A percentile compares a stretch with the other conserved stretches of the same genome.
These are phyloP conservation scores for Lecanoromycetidae sp. DNA, from an alignment of 2,329 filamentous ascomycete genomes.

Conservation along the genomic window DNA sequence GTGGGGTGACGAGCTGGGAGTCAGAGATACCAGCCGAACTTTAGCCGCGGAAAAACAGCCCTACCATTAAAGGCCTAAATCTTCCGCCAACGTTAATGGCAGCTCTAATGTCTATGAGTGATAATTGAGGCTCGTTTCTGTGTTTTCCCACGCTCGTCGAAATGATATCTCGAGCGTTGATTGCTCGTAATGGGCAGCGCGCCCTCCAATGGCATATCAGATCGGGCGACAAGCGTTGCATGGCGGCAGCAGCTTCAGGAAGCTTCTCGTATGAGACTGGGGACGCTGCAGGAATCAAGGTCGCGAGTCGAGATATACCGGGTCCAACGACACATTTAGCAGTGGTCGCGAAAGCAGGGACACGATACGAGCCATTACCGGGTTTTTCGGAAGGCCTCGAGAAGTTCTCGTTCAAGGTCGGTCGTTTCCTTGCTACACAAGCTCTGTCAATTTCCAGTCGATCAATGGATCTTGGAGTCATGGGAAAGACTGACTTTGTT, in stretches of 20 bases:
- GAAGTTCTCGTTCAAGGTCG: constrained; percentile 94
- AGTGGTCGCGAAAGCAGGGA: constrained; percentile 86
- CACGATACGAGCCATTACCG: constrained; percentile 79
- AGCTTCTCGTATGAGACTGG: constrained; percentile 79
- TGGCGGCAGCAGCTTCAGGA: constrained; percentile 56
- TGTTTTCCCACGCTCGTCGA: constrained; percentile 39
- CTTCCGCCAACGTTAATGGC: background rate
- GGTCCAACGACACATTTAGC: constrained; percentile 85
- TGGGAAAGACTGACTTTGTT: background rate
- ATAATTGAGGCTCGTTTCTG: constrained; percentile 37
- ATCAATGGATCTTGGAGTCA: no score
- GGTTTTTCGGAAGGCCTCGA: constrained; percentile 82
- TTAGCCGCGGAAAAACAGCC: background rate
- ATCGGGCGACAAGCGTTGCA: constrained; percentile 19
- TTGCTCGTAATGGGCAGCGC: constrained; percentile 52
- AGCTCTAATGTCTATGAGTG: constrained; percentile 18
- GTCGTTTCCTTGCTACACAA: constrained; percentile 19
- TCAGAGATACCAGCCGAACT: background rate
- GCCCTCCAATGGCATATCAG: constrained; percentile 32
- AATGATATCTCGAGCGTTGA: constrained; percentile 57
- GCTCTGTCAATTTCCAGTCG: background rate
- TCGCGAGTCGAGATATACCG: constrained; percentile 78
- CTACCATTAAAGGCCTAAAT: background rate
- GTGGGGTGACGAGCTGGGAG: constrained; percentile 3
- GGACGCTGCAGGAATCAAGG: constrained; percentile 79